These are phyloP conservation scores for Microbotryomycetes sp. DNA, from an alignment of 1,284 basidiomycete genomes.

Conservation along the genomic window DNA sequence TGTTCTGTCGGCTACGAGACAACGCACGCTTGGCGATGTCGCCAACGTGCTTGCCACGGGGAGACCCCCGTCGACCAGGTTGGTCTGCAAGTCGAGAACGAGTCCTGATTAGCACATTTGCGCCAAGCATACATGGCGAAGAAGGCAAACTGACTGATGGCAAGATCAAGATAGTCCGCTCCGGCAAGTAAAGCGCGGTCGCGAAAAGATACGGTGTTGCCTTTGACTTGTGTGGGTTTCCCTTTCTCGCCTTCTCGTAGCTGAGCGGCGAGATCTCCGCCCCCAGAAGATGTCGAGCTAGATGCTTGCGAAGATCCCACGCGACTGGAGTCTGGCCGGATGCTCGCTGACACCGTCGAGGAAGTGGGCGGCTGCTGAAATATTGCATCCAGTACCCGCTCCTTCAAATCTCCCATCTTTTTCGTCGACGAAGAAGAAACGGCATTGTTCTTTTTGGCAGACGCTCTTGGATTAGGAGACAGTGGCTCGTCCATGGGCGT, in stretches of 20 bases:
- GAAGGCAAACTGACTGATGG: conserved; percentile 43
- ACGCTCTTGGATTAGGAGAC: neutral
- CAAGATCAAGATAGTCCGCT: conserved; percentile 48
- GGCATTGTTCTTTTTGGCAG: neutral
- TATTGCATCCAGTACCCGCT: conserved; percentile 50
- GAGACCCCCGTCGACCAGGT: conserved; percentile 2
- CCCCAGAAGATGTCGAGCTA: conserved; percentile 5
- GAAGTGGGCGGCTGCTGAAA: conserved; percentile 31
- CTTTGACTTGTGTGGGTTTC: conserved; percentile 45
- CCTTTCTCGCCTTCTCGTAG: conserved; percentile 48
- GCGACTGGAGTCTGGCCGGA: conserved; percentile 35
- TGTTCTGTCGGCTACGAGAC: conserved; percentile 3
- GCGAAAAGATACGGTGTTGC: conserved; percentile 47
- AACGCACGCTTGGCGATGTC: neutral
- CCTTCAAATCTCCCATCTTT: conserved; percentile 39
- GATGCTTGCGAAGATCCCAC: conserved; percentile 1
- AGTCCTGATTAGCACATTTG: neutral
- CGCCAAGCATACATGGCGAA: too few relatives aligned
- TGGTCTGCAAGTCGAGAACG: conserved; percentile 2
- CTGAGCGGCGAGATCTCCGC: conserved; percentile 40
- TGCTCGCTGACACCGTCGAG: conserved; percentile 37
- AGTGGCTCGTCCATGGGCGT: neutral
- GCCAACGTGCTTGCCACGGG: conserved; percentile 5
- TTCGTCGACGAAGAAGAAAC: neutral
- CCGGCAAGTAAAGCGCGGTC: conserved; percentile 45